Conservation (phyloP, 495 filamentous ascomycete species). For the Mycothermus thermophilus region DNA sequence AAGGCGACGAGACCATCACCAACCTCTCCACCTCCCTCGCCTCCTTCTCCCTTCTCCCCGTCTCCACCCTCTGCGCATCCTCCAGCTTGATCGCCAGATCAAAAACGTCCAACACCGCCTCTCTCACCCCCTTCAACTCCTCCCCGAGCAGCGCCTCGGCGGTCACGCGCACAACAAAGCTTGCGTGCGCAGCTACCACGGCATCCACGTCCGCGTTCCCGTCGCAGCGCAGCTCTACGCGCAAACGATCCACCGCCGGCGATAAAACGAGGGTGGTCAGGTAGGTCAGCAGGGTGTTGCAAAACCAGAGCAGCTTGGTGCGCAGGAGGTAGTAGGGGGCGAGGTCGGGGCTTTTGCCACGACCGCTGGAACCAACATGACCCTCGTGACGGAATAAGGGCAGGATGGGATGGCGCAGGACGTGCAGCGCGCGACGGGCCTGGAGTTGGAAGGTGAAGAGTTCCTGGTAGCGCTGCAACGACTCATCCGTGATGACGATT, state of each 20-base stretch:
- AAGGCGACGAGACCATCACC: constrained; percentile 18
- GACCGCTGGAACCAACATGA: no score
- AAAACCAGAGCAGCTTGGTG: constrained; percentile 68
- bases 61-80: constrained; percentile 29
- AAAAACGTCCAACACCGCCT: constrained; percentile 51
- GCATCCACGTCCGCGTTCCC: constrained; percentile 61
- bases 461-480: constrained; percentile 49
- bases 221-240: constrained; percentile 35
- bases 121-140: constrained; percentile 48
- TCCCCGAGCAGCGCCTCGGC: constrained; percentile 52
- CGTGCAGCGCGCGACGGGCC: constrained; percentile 53
- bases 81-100: constrained; percentile 40
- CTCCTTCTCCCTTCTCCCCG: constrained; percentile 25
- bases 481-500: constrained; percentile 55
- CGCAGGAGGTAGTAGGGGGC: constrained; percentile 47
- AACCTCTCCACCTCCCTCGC: constrained; percentile 24
- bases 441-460: constrained; percentile 68
- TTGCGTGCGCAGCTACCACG: constrained; percentile 58
- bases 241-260: constrained; percentile 40
- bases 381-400: constrained; percentile 14
- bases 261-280: constrained; percentile 57
- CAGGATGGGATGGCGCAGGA: constrained; percentile 46
- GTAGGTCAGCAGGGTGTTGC: constrained; percentile 59
- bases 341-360: constrained; percentile 18
- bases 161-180: constrained; percentile 46